Base-by-base conservation (phyloP, 306 rosid species). In the Castanea crenata region DNA sequence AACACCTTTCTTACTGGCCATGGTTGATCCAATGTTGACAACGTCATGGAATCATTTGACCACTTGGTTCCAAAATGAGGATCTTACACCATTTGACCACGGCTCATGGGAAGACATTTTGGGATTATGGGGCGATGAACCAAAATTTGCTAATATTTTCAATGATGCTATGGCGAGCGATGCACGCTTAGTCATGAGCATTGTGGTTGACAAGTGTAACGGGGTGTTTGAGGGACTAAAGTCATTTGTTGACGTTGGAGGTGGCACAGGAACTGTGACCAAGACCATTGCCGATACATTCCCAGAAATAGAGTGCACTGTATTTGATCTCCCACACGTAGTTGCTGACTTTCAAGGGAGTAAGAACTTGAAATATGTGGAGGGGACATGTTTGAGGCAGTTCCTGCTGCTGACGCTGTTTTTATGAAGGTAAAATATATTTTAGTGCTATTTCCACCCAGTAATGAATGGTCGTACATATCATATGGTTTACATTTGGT, bases 201-300 rank as follows among this genome's bases (percentile, higher is more conserved):
- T 25, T 1, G 32, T 85, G 58, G 29, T 32, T 3, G 54, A 71
- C 6, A 63, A 74, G 67, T 69, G 74, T 61, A 18, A 44, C 56
- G 58, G 56, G 3, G 85, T 78, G 61, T 85, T 85, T 23, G 80
- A 59, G 55, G 88, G 88, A 5, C 29, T 85, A 67, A n/a, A 21
- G 9, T 81, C 88, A 1, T 8, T 85, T 73, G 85, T 81, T 3
- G 88, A 85, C 55, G 69, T 85, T 14, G 88, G 85, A 4, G 85
- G 85, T 1, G 83, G 83, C 32, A 62, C 31, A 3, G 88, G 83
- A 3, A 34, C 56, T 23, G 63, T 81, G 80, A 78, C 83, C 18
- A 81, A 20, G 20, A 81, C 75, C 29, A 78, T 85, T 38, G 80
- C 46, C 56, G 38, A 51, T 11, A 71, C 77, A 7, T 85, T 85